Percentiles rank a stretch among this genome's conserved stretches.
Evolutionary conservation across 345 rosid genomes (phyloP).

Genomic region (Pugionium dolabratum): DNA sequence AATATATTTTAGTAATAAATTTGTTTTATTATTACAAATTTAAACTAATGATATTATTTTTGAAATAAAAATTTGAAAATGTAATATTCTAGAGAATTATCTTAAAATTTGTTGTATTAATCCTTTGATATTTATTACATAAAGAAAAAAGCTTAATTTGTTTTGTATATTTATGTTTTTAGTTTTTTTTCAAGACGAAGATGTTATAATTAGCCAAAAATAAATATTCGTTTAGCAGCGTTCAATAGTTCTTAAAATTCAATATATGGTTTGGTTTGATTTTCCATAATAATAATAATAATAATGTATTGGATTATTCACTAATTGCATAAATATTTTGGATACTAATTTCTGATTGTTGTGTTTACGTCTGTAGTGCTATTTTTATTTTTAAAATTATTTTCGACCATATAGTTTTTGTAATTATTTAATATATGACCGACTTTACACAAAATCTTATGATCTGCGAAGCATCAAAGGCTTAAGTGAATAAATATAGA

Average conservation of each 20-base stretch:
- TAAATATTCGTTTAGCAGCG: neutral
- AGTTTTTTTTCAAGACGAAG: neutral
- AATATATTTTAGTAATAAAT: no score
- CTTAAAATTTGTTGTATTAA: neutral
- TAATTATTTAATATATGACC: no score
- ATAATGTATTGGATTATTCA: neutral
- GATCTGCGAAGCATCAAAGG: no score
- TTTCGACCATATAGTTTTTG: no score
- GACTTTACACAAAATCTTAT: no score
- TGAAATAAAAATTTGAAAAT: no score
- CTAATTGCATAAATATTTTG: neutral
- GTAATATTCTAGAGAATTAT: no score
- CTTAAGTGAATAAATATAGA: no score
- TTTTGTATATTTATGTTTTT: neutral
- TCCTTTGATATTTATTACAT: neutral
- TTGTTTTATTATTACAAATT: no score
- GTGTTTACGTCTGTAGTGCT: no score
- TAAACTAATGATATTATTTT: no score
- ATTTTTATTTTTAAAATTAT: no score
- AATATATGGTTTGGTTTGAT: slow-evolving; percentile 9
- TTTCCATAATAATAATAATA: neutral
- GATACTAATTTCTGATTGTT: slow-evolving; percentile 2
- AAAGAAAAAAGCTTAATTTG: neutral
- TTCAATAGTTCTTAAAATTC: neutral
- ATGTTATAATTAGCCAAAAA: neutral